A percentile compares a stretch with the other conserved stretches of the same genome.
Conservation (phyloP, 1,284 basidiomycete species). For the Ustilago trichophora region DNA sequence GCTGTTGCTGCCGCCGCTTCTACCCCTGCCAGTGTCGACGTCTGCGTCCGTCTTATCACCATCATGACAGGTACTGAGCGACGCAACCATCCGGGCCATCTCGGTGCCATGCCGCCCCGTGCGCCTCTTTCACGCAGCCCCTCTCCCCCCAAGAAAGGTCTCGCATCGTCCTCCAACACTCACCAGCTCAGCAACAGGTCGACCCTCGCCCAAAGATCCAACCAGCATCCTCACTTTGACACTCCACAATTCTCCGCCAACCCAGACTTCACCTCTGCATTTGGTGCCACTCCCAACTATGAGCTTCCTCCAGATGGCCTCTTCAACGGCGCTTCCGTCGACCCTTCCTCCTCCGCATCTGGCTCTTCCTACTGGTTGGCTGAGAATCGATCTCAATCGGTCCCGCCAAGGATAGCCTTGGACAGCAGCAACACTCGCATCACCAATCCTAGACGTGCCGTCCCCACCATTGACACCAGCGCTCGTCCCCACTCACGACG, state of each 20-base stretch:
- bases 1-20: neutral
- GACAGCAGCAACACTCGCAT: conserved; percentile 15
- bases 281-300: conserved; percentile 47
- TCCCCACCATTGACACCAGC: conserved; percentile 41
- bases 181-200: conserved; percentile 13
- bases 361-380: conserved; percentile 27
- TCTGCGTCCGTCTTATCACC: conserved; percentile 2
- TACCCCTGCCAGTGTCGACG: neutral
- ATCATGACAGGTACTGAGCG: conserved; percentile 40
- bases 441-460: conserved; percentile 12
- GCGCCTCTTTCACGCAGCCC: conserved; percentile 24
- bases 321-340: conserved; percentile 10
- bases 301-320: conserved; percentile 41
- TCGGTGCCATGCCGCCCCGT: conserved; percentile 18
- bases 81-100: conserved; percentile 33
- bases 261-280: conserved; percentile 1
- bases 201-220: conserved; percentile 21
- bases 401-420: conserved; percentile 28
- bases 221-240: conserved; percentile 30
- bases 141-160: conserved; percentile 16
- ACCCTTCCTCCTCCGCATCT: conserved; percentile 4
- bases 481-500: conserved; percentile 20
- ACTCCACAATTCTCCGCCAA: conserved; percentile 10
- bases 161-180: conserved; percentile 7
- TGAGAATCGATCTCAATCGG: conserved; percentile 33